Percentiles rank a stretch among this genome's conserved stretches.
Evolutionary conservation across 129 eudicot genomes (phyloP).

Genomic region (Flaveria sonorensis): DNA sequence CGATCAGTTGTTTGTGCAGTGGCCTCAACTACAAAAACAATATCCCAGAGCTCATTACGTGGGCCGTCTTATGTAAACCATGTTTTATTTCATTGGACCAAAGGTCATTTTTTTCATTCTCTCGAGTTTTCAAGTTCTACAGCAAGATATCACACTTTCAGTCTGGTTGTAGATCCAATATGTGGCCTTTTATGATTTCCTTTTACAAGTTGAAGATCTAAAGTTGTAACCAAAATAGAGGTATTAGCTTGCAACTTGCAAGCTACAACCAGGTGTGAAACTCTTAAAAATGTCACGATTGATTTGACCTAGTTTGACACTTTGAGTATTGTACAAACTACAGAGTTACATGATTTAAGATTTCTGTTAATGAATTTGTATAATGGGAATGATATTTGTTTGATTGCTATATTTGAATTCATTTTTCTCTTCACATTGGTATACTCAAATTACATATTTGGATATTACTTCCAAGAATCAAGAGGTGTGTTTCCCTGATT

Average conservation of each 20-base stretch:
- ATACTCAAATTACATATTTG: background rate
- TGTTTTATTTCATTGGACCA: slow-evolving; percentile 4
- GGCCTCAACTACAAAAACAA: slow-evolving; percentile 79
- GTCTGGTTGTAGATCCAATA: background rate
- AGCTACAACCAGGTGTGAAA: background rate
- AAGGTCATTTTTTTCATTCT: background rate
- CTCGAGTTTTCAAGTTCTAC: background rate
- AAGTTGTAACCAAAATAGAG: slow-evolving; percentile 4
- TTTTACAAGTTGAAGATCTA: slow-evolving; percentile 3
- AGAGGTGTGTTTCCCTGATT: too few relatives aligned
- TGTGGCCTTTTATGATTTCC: slow-evolving; percentile 12
- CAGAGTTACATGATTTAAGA: background rate
- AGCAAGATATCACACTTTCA: background rate
- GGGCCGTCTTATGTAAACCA: slow-evolving; percentile 69
- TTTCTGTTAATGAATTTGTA: background rate
- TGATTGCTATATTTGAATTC: background rate
- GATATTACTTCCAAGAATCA: background rate
- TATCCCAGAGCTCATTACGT: slow-evolving; percentile 75
- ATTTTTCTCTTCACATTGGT: background rate
- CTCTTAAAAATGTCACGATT: background rate
- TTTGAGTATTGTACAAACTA: background rate
- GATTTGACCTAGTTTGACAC: background rate
- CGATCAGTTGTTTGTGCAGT: slow-evolving; percentile 87
- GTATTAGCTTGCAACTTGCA: background rate
- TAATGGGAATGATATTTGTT: background rate